Evolutionary conservation across 2,329 filamentous ascomycete genomes (phyloP).

Genomic region (Penicillium sp.): DNA sequence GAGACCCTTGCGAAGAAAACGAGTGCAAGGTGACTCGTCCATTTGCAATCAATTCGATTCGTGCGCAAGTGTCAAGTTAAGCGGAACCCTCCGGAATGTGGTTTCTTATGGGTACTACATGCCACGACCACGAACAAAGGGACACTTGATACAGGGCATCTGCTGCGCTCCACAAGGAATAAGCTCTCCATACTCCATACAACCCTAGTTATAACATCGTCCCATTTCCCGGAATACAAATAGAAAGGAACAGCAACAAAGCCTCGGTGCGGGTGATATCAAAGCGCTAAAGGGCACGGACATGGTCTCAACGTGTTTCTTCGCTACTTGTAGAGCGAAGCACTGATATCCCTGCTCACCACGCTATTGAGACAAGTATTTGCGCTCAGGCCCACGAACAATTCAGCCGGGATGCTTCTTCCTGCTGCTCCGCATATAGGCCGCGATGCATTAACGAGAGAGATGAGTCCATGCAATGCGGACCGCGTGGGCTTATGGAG

Average conservation of each 20-base stretch:
- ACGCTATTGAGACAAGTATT: background rate
- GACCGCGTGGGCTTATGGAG: background rate
- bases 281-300: background rate
- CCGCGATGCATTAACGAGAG: background rate
- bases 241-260: background rate
- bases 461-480: background rate
- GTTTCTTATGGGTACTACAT: background rate
- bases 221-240: background rate
- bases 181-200: too few relatives aligned
- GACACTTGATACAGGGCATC: too few relatives aligned
- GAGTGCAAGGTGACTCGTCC: slow-evolving; percentile 5
- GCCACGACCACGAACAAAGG: background rate
- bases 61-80: background rate
- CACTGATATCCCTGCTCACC: background rate
- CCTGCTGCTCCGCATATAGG: background rate
- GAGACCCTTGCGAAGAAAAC: background rate
- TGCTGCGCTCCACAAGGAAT: too few relatives aligned
- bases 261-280: background rate
- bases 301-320: slow-evolving; percentile 4
- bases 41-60: background rate
- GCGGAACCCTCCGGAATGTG: background rate
- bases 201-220: too few relatives aligned
- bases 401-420: background rate
- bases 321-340: slow-evolving; percentile 4
- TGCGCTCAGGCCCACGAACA: background rate